These are phyloP conservation scores for Vishniacozyma victoriae DNA, from an alignment of 768 basidiomycete genomes.

Conservation along the genomic window DNA sequence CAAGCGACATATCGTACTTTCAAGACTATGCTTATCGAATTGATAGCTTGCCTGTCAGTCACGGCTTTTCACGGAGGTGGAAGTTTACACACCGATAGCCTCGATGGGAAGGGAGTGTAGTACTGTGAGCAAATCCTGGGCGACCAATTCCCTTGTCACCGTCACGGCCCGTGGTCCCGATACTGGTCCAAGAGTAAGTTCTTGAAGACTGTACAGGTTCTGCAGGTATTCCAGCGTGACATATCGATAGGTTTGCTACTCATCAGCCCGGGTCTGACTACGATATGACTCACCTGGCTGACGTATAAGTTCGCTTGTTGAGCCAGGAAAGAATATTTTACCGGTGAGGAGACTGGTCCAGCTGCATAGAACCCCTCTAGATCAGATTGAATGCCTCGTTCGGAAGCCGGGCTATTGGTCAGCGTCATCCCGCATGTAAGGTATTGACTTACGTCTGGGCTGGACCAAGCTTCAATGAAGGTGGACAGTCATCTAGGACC, in stretches of 20 bases:
- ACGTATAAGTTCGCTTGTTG: slow-evolving; percentile 90
- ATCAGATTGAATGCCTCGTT: no score
- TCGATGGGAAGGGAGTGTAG: slow-evolving; percentile 90
- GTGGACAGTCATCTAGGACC: slow-evolving; percentile 69
- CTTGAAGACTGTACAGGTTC: slow-evolving; percentile 64
- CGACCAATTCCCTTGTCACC: slow-evolving; percentile 5
- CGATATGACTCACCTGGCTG: slow-evolving; percentile 61
- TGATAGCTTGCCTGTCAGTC: slow-evolving; percentile 42
- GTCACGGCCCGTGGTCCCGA: not conserved
- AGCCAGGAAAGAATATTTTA: slow-evolving; percentile 81
- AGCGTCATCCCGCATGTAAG: slow-evolving; percentile 18
- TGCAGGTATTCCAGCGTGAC: slow-evolving; percentile 89
- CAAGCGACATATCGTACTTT: slow-evolving; percentile 93
- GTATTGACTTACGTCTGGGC: not conserved
- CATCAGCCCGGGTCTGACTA: not conserved
- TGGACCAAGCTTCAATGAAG: slow-evolving; percentile 59
- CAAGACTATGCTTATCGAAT: slow-evolving; percentile 54
- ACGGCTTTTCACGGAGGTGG: no score
- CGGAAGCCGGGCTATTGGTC: slow-evolving; percentile 62
- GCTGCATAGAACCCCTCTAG: no score
- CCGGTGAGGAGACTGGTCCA: slow-evolving; percentile 88
- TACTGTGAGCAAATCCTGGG: slow-evolving; percentile 67
- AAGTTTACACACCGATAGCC: slow-evolving; percentile 83
- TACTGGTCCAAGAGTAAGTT: slow-evolving; percentile 1
- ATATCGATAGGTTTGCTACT: slow-evolving; percentile 83